Evolutionary conservation across 192 early-diverging fungal genomes (phyloP), one percentile per base, ranked within the genome.

Genomic region (Umbelopsis sp.): DNA sequence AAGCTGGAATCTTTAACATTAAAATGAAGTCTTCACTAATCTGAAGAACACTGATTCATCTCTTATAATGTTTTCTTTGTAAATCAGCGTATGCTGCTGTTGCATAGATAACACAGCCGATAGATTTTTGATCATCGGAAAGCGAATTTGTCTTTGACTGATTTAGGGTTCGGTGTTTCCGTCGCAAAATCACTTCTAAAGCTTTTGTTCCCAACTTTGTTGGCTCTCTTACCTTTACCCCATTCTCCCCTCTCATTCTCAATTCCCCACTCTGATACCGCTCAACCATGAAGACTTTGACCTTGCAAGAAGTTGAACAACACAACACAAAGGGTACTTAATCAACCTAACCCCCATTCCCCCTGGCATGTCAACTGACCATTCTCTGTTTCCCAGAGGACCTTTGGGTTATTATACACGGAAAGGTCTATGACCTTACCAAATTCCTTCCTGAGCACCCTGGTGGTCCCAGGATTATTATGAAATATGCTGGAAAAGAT

Each of bases 401-500:
- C 65, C 71, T 84, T 68, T 90, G 89, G 89, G 74, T 90, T 21
- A 86, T 89, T 49, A 79, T 89, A 44, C 84, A 89, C 51, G 85
- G 74, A 46, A 86, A 87, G 64, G 87, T 90, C 22, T 90, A 88
- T 71, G 85, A 90, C 67, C 71, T 90, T 44, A 88, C 88, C 4
- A 73, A 76, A 22, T 87, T 88, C 74, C 72, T 87, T 49, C 80
- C 82, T 22, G 83, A 89, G 20, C 86, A 88, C 64, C 88, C 86
- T 30, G 88, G 86, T 55, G 88, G 88, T 30, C 70, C 65, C 13
- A 83, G 76, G 30, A 78, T 84, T 15, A 90, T 92, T 51, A 67
- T 90, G 15, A 84, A 84, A 45, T 83, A 89, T 30, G 88, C 91
- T n/a, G 91, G 91, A 23, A 81, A 80, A 27, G 90, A 92, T 71